Evolutionary conservation across 805 yeast genomes (phyloP), one percentile per base, ranked within the genome.

Genomic region (Helenozyma baotianmanensis): DNA sequence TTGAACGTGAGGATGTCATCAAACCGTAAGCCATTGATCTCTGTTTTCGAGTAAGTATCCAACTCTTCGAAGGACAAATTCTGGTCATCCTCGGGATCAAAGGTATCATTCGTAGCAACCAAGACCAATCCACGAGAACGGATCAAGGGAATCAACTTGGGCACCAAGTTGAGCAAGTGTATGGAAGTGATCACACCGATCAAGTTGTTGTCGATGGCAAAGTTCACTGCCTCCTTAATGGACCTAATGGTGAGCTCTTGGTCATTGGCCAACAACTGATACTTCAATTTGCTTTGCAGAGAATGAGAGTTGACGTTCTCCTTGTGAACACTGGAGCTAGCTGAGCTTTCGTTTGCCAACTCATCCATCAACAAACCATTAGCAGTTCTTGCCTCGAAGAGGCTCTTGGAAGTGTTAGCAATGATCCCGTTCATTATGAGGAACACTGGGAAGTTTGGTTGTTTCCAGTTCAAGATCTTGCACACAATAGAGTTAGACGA

Each of bases 391-490:
- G 61, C 56, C 47, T 66, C 71, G 33, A 64, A 67, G 7, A 39
- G 42, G n/a, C 50, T 42, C 12, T 40, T 35, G 2, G 43, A 32
- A 30, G 41, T 22, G 51, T 55, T 47, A 53, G 51, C 56, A 27
- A 69, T 62, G 9, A 80, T 63, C n/a, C 87, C 85, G 47, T 78
- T 80, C 73, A 89, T 76, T 35, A 80, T 76, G 60, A 85, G 83
- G 44, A 92, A 79, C 1, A 92, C 97, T 0, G 98, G 97, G 60
- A 82, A 92, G 56, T 90, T 90, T 10, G 98, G 97, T 60, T 92
- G 98, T 59, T 92, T 92, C 98, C 98, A 92, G 60, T 92, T 92
- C 47, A 92, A 62, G 28, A 87, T 83, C 9, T 95, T 86, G 60
- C 97, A 92, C n/a, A 88, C 86, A 28, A 79, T 76, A 21, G 96